Evolutionary conservation across 2,329 filamentous ascomycete species (phyloP).

Genomic region (Torrubiellomyces zombiae): DNA sequence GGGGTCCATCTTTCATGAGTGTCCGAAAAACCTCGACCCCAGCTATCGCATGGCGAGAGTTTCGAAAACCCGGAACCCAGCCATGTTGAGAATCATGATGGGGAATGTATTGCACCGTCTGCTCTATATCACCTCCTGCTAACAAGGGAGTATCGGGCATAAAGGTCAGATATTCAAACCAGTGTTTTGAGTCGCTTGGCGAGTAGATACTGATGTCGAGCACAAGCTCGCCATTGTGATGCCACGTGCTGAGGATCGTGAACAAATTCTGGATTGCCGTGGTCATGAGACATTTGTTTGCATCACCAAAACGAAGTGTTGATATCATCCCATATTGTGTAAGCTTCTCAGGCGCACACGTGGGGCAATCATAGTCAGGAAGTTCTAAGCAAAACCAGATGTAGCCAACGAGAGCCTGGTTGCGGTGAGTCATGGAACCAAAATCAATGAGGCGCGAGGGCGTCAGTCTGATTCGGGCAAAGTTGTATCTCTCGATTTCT

Average conservation of each 20-base stretch:
- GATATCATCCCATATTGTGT: no score
- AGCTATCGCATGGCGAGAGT: no score
- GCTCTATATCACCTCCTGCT: conserved; percentile 5
- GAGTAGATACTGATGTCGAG: conserved; percentile 18
- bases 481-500: conserved; percentile 12
- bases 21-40: conserved; percentile 11
- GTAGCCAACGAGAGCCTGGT: conserved; percentile 9
- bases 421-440: conserved; percentile 10
- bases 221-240: conserved; percentile 8
- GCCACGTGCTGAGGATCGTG: conserved; percentile 14
- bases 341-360: conserved; percentile 9
- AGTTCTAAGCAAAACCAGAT: conserved; percentile 15
- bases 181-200: conserved; percentile 18
- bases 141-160: conserved; percentile 9
- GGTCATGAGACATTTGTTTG: no score
- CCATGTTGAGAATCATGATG: no score
- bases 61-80: no score
- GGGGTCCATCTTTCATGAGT: conserved; percentile 14
- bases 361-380: conserved; percentile 8
- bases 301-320: no score
- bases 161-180: conserved; percentile 15
- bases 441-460: conserved; percentile 12
- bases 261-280: conserved; percentile 15
- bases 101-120: conserved; percentile 5
- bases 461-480: conserved; percentile 14